Percentiles rank a stretch among this genome's conserved stretches.
Conservation (phyloP, 1,139 yeast genomes). For the Maudiozyma humilis region DNA sequence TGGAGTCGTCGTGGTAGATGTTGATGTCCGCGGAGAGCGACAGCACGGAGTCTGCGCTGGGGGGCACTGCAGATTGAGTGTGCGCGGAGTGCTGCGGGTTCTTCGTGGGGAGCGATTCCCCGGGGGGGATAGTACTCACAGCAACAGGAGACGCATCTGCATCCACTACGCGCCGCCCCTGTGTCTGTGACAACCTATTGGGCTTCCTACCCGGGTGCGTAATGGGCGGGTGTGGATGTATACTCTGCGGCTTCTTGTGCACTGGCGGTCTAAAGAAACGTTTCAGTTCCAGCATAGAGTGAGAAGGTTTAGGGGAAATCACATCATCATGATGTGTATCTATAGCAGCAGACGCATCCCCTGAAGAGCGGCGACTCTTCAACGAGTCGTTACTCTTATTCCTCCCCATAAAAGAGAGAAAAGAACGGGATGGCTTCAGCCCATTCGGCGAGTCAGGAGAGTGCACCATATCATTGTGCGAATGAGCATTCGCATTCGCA, state of each 20-base stretch:
- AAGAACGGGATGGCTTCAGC: slow-evolving; percentile 11
- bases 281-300: slow-evolving; percentile 62
- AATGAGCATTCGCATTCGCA: background rate
- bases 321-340: background rate
- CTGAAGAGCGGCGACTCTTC: background rate
- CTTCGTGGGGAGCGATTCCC: slow-evolving; percentile 10
- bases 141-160: background rate
- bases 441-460: slow-evolving; percentile 6
- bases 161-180: background rate
- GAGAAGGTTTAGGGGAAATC: slow-evolving; percentile 4
- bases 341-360: background rate
- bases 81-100: slow-evolving; percentile 12
- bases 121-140: background rate
- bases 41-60: slow-evolving; percentile 27
- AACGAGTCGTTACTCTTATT: slow-evolving; percentile 15
- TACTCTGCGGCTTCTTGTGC: slow-evolving; percentile 9
- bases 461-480: background rate
- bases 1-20: slow-evolving; percentile 46
- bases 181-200: background rate
- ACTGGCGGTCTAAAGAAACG: slow-evolving; percentile 43
- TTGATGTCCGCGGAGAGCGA: slow-evolving; percentile 27
- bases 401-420: slow-evolving; percentile 13
- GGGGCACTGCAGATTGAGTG: slow-evolving; percentile 30
- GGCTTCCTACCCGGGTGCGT: background rate
- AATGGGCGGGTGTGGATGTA: slow-evolving; percentile 6